Base-by-base conservation (phyloP, 345 rosid species). In the Dimocarpus longan region DNA sequence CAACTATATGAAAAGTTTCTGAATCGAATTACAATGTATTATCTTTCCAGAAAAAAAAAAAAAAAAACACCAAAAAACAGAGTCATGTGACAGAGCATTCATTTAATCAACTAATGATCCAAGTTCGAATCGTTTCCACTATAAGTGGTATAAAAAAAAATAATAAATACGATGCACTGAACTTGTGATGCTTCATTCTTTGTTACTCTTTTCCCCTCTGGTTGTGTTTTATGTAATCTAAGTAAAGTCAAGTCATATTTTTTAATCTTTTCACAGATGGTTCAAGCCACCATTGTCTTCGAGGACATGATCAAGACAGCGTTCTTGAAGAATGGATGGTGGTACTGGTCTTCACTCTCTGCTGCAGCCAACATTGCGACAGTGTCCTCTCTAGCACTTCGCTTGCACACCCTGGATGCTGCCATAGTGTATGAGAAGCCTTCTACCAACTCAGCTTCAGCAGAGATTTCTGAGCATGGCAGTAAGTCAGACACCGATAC, bases 261-360 rank as follows among this genome's bases (percentile, higher is more conserved):
- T 43, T 22, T 19, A 15, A 56, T 56, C 2, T 52, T 62, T 68
- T 75, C 63, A 59, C 87, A 85, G 87, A 80, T 85, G 85, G 84
- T 85, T 71, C 83, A 82, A 75, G 87, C 85, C 1, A 80, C 82
- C 28, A 62, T 85, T 22, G 85, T 79, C 22, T 74, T 85, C 10
- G 87, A 85, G 74, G 62, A 80, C 76, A 77, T 82, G 87, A 85
- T 85, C 21, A 82, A 80, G 72, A 77, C 85, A 1, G 81, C 80
- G 37, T 78, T 59, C 78, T 74, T 85, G 70, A 71, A 75, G 43
- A 82, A 82, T 66, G 87, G 81, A 44, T 85, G 83, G 85, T 85
- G 87, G 85, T 82, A 79, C 24, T 82, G 87, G 85, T 85, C 87
- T 28, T 75, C 87, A 22, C 78, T 80, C 18, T 85, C 83, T 18